Base-by-base conservation (phyloP, 1,284 basidiomycete genomes). In the Veloporphyrellus conicus region DNA sequence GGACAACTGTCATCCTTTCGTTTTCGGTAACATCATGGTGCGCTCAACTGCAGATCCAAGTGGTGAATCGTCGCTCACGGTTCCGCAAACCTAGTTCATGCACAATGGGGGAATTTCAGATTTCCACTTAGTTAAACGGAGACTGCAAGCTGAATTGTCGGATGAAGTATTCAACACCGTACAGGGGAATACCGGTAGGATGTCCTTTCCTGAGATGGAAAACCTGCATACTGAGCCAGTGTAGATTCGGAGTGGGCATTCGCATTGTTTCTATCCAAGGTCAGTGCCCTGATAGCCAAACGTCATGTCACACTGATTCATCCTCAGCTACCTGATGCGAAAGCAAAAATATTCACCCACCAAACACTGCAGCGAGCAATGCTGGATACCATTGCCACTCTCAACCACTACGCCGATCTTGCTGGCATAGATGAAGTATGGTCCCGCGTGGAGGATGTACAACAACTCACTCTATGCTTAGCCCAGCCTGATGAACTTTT, bases 201-300 rank as follows among this genome's bases (percentile, higher is more conserved):
- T 10, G 15, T 27, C 52, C 20, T 32, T 25, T 6, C n/a, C 11
- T 42, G n/a, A 31, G 31, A 37, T 18, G 6, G 32, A 28, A 36
- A 40, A 16, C 16, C 34, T 45, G 5, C 28, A 36, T 49, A n/a
- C 35, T 42, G 25, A 53, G 38, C 20, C 27, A 44, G 43, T 37
- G 10, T 40, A 89, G 92, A 95, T 67, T 93, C 92, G 1, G 92
- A 97, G 74, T 96, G 93, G 92, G 86, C 90, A 7, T 97, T 96
- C 62, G 93, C 90, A 10, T 71, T 95, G 41, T 90, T 93, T 66
- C 70, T 97, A 19, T 89, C 90, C 3, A 92, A 89, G 73, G 91
- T 85, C 36, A 28, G 27, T 20, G 29, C 16, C 16, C 27, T 29
- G 1, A 39, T 41, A 28, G 15, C 43, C 23, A 37, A 40, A 10